Conservation (phyloP, 2,329 filamentous ascomycete species). For the Apiospora phragmitis region DNA sequence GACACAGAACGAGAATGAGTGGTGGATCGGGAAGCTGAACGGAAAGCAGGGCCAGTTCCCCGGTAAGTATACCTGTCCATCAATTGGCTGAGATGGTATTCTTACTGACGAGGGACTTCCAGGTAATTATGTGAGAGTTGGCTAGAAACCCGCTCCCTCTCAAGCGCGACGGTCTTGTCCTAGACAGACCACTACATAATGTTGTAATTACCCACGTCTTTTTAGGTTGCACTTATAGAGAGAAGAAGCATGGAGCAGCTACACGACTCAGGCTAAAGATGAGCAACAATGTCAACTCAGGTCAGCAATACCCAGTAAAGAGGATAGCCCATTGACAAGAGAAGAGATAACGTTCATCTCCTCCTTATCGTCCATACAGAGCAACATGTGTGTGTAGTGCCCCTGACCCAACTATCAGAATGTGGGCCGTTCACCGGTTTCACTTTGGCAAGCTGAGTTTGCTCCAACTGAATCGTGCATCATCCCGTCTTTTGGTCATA, state of each 20-base stretch:
- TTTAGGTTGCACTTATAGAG: conserved; percentile 1
- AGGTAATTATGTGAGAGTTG: conserved; percentile 54
- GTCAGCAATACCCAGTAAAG: conserved; percentile 4
- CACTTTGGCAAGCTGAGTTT: background rate
- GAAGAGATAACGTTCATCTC: background rate
- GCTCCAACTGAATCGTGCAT: background rate
- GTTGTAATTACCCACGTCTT: conserved; percentile 1
- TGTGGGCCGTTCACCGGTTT: background rate
- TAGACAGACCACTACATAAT: conserved; percentile 5
- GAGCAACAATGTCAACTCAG: background rate
- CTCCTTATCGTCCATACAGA: background rate
- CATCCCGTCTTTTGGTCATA: background rate
- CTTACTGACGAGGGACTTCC: conserved; percentile 6
- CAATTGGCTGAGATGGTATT: background rate
- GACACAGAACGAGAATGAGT: conserved; percentile 92
- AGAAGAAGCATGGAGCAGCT: background rate
- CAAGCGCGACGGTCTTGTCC: background rate
- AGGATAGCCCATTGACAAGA: background rate
- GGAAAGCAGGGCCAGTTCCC: conserved; percentile 91
- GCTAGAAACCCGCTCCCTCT: conserved; percentile 24
- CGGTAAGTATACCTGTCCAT: conserved; percentile 58
- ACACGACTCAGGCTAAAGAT: background rate
- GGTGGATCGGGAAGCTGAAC: conserved; percentile 85
- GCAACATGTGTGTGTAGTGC: background rate
- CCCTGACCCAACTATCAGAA: background rate